Percentiles rank a stretch among this genome's conserved stretches.
Conservation (phyloP, 805 yeast species). For the Grigorovia humatica region DNA sequence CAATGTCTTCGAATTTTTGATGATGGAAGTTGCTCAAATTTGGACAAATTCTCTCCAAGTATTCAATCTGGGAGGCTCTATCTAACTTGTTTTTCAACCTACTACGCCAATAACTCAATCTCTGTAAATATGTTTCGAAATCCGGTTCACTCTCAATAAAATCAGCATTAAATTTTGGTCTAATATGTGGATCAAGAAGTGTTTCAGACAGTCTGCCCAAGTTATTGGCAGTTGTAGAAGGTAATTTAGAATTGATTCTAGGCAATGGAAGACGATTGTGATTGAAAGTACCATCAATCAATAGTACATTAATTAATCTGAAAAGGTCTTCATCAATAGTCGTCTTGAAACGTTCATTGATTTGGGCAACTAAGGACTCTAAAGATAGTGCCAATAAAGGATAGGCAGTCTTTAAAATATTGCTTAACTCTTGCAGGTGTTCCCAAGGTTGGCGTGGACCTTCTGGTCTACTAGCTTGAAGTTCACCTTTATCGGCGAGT, state of each 20-base stretch:
- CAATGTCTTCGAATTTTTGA: slow-evolving; percentile 95
- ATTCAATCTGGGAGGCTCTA: slow-evolving; percentile 66
- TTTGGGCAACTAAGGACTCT: slow-evolving; percentile 93
- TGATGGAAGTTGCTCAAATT: slow-evolving; percentile 96
- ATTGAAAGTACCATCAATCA: slow-evolving; percentile 89
- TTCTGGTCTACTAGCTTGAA: slow-evolving; percentile 5
- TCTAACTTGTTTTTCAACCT: slow-evolving; percentile 86
- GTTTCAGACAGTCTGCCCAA: slow-evolving; percentile 86
- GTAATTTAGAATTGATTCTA: slow-evolving; percentile 76
- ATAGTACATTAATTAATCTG: slow-evolving; percentile 79
- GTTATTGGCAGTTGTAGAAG: slow-evolving; percentile 84
- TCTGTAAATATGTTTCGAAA: slow-evolving; percentile 73
- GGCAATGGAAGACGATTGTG: slow-evolving; percentile 80
- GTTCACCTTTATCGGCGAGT: slow-evolving; percentile 24
- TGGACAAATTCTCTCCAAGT: slow-evolving; percentile 84
- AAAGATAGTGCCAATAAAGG: slow-evolving; percentile 86
- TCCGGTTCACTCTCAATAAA: slow-evolving; percentile 81
- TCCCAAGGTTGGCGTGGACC: slow-evolving; percentile 79
- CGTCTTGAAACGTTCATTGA: slow-evolving; percentile 84
- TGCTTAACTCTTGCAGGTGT: slow-evolving; percentile 85
- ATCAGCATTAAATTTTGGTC: slow-evolving; percentile 86
- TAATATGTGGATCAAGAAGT: slow-evolving; percentile 76
- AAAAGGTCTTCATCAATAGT: slow-evolving; percentile 95
- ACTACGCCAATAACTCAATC: slow-evolving; percentile 85
- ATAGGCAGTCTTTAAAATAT: slow-evolving; percentile 90